Conservation (phyloP, 208 protist species). For the Crithidia bombi region DNA sequence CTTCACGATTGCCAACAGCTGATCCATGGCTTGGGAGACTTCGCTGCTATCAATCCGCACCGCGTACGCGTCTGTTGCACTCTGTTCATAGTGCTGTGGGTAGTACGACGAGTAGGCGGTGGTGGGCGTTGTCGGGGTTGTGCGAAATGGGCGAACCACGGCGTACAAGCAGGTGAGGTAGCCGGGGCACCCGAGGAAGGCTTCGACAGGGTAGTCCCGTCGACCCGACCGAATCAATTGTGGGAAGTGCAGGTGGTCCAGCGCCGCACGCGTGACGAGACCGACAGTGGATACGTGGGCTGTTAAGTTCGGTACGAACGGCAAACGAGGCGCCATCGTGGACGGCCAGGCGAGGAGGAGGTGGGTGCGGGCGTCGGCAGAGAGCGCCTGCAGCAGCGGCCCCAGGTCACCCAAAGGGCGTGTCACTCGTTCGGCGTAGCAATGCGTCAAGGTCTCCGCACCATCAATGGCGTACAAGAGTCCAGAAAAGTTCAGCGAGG, state of each 20-base stretch:
- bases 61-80: constrained; percentile 13
- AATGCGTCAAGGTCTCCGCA: constrained; percentile 29
- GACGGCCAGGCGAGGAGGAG: constrained; percentile 44
- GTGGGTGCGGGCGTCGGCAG: constrained; percentile 29
- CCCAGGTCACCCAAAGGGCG: constrained; percentile 55
- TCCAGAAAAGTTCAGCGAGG: constrained; percentile 63
- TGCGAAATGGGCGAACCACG: constrained; percentile 30
- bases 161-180: constrained; percentile 53
- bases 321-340: constrained; percentile 13
- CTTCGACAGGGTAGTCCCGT: constrained; percentile 39
- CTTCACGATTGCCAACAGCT: constrained; percentile 13
- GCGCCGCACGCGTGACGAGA: constrained; percentile 15
- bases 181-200: constrained; percentile 72
- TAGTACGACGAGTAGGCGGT: constrained; percentile 35
- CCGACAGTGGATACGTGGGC: constrained; percentile 38
- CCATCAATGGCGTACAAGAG: constrained; percentile 67
- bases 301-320: constrained; percentile 34
- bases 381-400: constrained; percentile 47
- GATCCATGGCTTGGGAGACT: constrained; percentile 7
- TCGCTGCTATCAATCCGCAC: constrained; percentile 37
- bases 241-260: constrained; percentile 29
- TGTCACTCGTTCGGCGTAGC: constrained; percentile 26
- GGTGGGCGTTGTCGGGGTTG: constrained; percentile 26
- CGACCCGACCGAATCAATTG: constrained; percentile 31
- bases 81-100: constrained; percentile 27